Evolutionary conservation across 1,139 yeast species (phyloP), one percentile per base, ranked within the genome.

Genomic region (Diutina catenulata): DNA sequence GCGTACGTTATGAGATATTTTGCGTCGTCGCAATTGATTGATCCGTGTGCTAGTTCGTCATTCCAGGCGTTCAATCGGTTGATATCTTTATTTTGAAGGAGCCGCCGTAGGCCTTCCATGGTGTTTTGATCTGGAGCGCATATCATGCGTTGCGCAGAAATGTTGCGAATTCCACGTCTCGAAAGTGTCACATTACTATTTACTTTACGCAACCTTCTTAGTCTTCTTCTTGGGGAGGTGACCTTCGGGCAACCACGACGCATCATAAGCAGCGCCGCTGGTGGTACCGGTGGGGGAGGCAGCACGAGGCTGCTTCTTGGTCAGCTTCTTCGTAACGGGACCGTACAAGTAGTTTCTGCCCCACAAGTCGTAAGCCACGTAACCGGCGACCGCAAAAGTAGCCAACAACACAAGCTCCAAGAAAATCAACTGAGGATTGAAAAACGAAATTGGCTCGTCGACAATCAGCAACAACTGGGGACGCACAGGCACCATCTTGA

Each of bases 341-440:
- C 60, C 59, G 31, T 52, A 45, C 37, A 70, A 45, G 49, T 69
- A 70, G 21, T 50, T 47, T 45, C 59, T 54, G 27, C 79, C 75
- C 53, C 66, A 70, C 33, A 59, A 49, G 38, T 53, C 58, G 57
- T 72, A 74, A 39, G 55, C 51, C 42, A 60, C 51, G 54, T 77
- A 80, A 33, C 62, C 76, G 36, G 69, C 49, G 26, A 62, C 74
- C 37, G 62, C 78, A 29, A 78, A 43, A 10, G 80, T 57, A 16
- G 61, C 70, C 10, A 63, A 49, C 46, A 82, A 61, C 26, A 83
- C 51, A 14, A 74, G 40, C 51, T 76, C 80, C 47, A 80, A 69
- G 36, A 81, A 56, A 44, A 84, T 56, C 51, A 84, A 70, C 55
- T 80, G 76, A 22, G 88, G 91, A 53, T 82, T 74, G 58, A 80